Evolutionary conservation across 2,329 filamentous ascomycete species (phyloP).

Genomic region (Calonectria pauciramosa): DNA sequence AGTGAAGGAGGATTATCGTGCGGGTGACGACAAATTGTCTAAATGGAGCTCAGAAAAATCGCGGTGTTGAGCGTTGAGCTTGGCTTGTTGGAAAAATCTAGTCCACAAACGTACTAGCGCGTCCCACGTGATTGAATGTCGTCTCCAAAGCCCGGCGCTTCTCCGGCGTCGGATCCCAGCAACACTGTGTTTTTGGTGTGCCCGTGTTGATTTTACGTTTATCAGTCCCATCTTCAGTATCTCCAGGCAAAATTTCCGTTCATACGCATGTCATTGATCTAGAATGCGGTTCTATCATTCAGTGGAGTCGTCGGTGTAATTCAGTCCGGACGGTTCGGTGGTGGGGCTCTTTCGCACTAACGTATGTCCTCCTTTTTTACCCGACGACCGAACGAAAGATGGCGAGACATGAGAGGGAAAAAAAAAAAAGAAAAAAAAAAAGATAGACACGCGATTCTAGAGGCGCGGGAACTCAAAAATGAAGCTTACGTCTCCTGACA

Average conservation of each 20-base stretch:
- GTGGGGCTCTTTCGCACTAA: slow-evolving; percentile 36
- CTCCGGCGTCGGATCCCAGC: slow-evolving; percentile 21
- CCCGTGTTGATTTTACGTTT: background rate
- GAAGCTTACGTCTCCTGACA: slow-evolving; percentile 2
- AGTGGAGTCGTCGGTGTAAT: slow-evolving; percentile 40
- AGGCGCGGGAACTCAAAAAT: slow-evolving; percentile 1
- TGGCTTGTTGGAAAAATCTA: slow-evolving; percentile 56
- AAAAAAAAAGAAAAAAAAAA: background rate
- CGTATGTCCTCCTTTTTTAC: slow-evolving; percentile 41
- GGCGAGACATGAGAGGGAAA: slow-evolving; percentile 20
- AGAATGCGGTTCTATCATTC: slow-evolving; percentile 1
- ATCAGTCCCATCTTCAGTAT: background rate
- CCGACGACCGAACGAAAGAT: slow-evolving; percentile 42
- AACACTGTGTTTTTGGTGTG: background rate
- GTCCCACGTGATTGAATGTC: slow-evolving; percentile 38
- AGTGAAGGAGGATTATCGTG: slow-evolving; percentile 47
- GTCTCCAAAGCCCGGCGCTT: slow-evolving; percentile 22
- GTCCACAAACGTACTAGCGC: slow-evolving; percentile 43
- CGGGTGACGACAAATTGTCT: slow-evolving; percentile 49
- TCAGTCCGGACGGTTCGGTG: slow-evolving; percentile 32
- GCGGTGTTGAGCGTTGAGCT: slow-evolving; percentile 59
- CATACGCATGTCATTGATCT: background rate
- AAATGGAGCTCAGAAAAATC: slow-evolving; percentile 59
- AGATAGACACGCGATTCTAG: background rate
- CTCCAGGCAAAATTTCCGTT: background rate